A percentile compares a stretch with the other conserved stretches of the same genome.
phyloP scores from a whole-genome alignment of 805 yeast genomes.

The Kuraishia molischiana region DNA sequence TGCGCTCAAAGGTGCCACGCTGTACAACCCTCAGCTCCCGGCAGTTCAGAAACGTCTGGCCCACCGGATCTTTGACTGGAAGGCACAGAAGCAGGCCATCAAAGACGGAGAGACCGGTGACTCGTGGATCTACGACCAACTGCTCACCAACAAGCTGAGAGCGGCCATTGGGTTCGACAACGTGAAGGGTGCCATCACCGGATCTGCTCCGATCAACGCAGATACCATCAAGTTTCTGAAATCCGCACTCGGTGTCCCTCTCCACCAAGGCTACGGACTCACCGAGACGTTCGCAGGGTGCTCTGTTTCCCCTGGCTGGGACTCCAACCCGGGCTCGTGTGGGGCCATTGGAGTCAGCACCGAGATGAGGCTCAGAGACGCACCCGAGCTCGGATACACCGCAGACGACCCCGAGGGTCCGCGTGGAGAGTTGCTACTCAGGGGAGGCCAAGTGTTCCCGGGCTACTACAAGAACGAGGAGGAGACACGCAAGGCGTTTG shows the following conservation, averaged over 20 bases:
- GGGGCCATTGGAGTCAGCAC: conserved; percentile 48
- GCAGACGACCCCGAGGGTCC: conserved; percentile 29
- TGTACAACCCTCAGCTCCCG: conserved; percentile 8
- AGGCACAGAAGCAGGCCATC: conserved; percentile 6
- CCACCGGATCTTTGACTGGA: conserved; percentile 4
- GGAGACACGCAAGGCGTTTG: conserved; percentile 43
- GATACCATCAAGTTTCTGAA: conserved; percentile 53
- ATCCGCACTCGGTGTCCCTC: conserved; percentile 49
- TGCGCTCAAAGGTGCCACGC: conserved; percentile 40
- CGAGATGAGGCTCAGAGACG: conserved; percentile 52
- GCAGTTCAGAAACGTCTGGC: conserved; percentile 1
- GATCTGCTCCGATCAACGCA: conserved; percentile 65
- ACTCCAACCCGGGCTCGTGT: conserved; percentile 39
- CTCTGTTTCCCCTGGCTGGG: conserved; percentile 28
- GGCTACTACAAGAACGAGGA: conserved; percentile 47
- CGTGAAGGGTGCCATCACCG: conserved; percentile 30
- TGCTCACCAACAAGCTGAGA: conserved; percentile 32
- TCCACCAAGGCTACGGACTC: conserved; percentile 63
- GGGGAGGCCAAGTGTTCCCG: conserved; percentile 56
- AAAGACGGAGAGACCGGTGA: conserved; percentile 7
- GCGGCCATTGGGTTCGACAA: conserved; percentile 36
- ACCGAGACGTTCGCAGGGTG: conserved; percentile 68
- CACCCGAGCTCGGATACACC: conserved; percentile 52
- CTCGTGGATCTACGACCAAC: conserved; percentile 19
- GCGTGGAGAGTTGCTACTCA: conserved; percentile 49